Percentiles rank a stretch among this genome's conserved stretches.
Conservation (phyloP, 768 basidiomycete species). For the Mycena albidolilacea region DNA sequence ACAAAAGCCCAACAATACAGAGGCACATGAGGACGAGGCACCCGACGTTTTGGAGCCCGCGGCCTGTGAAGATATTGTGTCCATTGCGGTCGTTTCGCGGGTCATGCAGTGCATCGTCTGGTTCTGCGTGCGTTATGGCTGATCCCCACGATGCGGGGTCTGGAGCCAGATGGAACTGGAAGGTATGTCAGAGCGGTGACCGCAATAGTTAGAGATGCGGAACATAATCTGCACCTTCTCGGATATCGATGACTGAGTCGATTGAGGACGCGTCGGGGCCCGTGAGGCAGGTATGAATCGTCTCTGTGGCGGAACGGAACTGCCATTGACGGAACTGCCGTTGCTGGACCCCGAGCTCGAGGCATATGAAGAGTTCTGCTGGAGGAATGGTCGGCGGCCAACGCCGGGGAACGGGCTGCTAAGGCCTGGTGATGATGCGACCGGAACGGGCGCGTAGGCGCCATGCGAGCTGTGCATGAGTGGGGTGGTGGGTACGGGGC, state of each 20-base stretch:
- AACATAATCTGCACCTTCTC: conserved; percentile 1
- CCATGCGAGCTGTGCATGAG: not conserved
- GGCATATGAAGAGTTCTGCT: not conserved
- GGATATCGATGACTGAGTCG: conserved; percentile 6
- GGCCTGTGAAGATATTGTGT: conserved; percentile 61
- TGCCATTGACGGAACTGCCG: not conserved
- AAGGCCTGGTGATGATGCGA: not conserved
- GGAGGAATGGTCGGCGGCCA: not conserved
- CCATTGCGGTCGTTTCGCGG: conserved; percentile 61
- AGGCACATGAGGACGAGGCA: conserved; percentile 56
- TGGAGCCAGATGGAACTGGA: conserved; percentile 63
- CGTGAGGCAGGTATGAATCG: not conserved
- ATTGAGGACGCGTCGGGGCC: not conserved
- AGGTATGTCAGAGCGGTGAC: not conserved
- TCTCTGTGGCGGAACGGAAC: too few relatives aligned
- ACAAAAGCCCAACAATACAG: conserved; percentile 56
- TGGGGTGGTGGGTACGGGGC: too few relatives aligned
- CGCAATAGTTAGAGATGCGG: not conserved
- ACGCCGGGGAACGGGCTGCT: not conserved
- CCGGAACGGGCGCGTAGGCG: not conserved
- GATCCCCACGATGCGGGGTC: conserved; percentile 64
- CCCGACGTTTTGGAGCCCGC: conserved; percentile 73
- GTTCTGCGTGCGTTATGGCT: conserved; percentile 43
- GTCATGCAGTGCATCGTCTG: conserved; percentile 79
- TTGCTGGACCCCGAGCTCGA: not conserved